Base-by-base conservation (phyloP, 306 rosid genomes). In the Cucurbita moschata region DNA sequence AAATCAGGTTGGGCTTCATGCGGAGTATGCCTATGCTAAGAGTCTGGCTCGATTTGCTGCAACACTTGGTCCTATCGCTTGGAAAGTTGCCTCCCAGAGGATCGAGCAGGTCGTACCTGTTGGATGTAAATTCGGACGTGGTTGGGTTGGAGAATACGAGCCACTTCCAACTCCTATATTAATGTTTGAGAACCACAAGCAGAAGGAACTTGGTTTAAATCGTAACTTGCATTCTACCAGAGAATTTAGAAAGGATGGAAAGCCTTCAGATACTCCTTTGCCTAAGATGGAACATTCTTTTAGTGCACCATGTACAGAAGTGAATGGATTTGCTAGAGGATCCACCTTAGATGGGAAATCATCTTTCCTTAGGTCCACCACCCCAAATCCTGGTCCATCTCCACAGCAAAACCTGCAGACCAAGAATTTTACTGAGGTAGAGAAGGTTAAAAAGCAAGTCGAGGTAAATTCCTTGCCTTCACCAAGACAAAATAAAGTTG, bases 121-220 rank as follows among this genome's bases (percentile, higher is more conserved):
- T 54, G 97, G 90, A 47, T 91, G 86, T 80, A 91, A 91, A 84
- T 95, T 83, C 74, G 97, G 97, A 23, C 89, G 92, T 38, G 99
- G 99, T 78, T 95, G 97, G 99, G 99, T 95, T 50, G 99, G 95
- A 79, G 99, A 95, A 65, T 95, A 89, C 35, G 99, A 95, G 83
- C 99, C 99, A 4, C 96, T 89, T 79, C 97, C 96, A 56, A 91
- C 96, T 56, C 97, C 99, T 19, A 92, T 89, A 71, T 80, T 91
- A 75, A 78, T 84, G 90, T 81, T 95, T 23, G 87, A 84, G 79
- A 89, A 77, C 52, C 78, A 75, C 76, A 55, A 62, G 57, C 96
- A 80, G 65, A 85, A 85, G 78, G 89, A 85, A 51, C 72, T 88
- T 78, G 76, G 74, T 86, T 74, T 85, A 52, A 65, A 37, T 60